Percentiles rank a stretch among this genome's conserved stretches.
Conservation (phyloP, 2,329 filamentous ascomycete genomes). For the Aaosphaeria arxii region DNA sequence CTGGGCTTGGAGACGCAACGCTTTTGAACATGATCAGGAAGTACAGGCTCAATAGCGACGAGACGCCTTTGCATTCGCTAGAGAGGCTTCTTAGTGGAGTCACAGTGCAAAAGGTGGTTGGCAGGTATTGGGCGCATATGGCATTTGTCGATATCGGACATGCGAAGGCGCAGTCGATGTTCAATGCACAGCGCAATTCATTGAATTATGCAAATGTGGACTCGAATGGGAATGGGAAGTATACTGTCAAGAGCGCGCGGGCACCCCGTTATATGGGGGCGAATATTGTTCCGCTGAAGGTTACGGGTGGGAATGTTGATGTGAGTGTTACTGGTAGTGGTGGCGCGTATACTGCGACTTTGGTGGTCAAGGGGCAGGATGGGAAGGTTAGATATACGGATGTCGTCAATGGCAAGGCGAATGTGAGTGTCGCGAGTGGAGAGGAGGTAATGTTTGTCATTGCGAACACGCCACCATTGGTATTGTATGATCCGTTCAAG, state of each 20-base stretch:
- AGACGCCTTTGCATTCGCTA: constrained; percentile 50
- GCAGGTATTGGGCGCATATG: constrained; percentile 53
- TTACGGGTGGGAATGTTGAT: constrained; percentile 24
- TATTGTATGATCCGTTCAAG: constrained; percentile 41
- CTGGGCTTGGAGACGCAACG: constrained; percentile 13
- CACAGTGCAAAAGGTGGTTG: constrained; percentile 42
- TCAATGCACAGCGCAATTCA: constrained; percentile 31
- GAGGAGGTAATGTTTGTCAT: constrained; percentile 49
- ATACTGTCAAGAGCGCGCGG: constrained; percentile 43
- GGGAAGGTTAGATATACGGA: constrained; percentile 40
- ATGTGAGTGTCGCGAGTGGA: constrained; percentile 9
- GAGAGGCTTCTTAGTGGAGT: constrained; percentile 36
- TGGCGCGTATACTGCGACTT: constrained; percentile 12
- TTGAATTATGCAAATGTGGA: constrained; percentile 47
- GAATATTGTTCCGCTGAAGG: constrained; percentile 48
- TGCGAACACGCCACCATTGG: constrained; percentile 47
- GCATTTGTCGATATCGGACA: constrained; percentile 53
- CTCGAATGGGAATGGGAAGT: constrained; percentile 31
- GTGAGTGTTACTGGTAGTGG: constrained; percentile 38
- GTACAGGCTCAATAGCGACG: constrained; percentile 46
- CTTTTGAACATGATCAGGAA: constrained; percentile 34
- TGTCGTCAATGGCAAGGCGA: constrained; percentile 21
- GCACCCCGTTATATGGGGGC: constrained; percentile 50
- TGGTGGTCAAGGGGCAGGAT: constrained; percentile 37
- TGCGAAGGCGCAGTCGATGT: constrained; percentile 38